A percentile compares a stretch with the other conserved stretches of the same genome.
These are phyloP conservation scores for Capillidium rhysosporum DNA, from an alignment of 371 early-diverging fungal genomes.

Conservation along the genomic window DNA sequence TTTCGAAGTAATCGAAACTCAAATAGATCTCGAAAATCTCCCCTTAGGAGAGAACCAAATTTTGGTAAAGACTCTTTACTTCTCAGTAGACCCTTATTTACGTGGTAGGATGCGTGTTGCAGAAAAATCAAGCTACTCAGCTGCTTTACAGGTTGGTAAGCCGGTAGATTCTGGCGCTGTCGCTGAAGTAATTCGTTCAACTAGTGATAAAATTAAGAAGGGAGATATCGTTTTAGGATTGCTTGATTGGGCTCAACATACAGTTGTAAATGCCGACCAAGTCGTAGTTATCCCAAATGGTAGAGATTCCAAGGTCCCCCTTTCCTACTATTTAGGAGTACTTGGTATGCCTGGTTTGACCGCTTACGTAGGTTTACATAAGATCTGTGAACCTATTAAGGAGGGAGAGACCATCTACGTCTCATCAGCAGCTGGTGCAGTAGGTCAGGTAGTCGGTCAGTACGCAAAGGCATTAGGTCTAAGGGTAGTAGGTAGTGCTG, in stretches of 20 bases:
- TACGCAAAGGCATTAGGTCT: constrained; percentile 31
- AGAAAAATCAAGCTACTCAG: constrained; percentile 19
- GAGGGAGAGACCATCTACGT: constrained; percentile 40
- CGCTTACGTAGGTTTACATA: constrained; percentile 24
- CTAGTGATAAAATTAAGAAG: constrained; percentile 25
- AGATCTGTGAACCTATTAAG: constrained; percentile 30
- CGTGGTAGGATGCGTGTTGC: constrained; percentile 41
- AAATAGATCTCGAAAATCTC: constrained; percentile 21
- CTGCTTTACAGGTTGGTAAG: constrained; percentile 26
- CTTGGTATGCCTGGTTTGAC: constrained; percentile 35
- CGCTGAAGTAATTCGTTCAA: constrained; percentile 34
- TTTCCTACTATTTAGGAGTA: constrained; percentile 26
- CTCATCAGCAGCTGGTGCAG: constrained; percentile 35
- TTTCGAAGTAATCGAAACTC: constrained; percentile 20
- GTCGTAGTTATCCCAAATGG: constrained; percentile 11
- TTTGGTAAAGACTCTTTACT: constrained; percentile 24
- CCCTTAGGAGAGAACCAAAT: constrained; percentile 27
- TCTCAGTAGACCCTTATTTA: constrained; percentile 35
- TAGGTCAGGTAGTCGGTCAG: constrained; percentile 44
- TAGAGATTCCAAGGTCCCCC: constrained; percentile 19
- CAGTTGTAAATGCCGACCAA: constrained; percentile 15
- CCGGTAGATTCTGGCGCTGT: constrained; percentile 35
- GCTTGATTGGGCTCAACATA: constrained; percentile 32
- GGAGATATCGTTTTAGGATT: constrained; percentile 37
- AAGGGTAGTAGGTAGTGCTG: constrained; percentile 40